phyloP scores from a whole-genome alignment of 768 basidiomycete species.

The Tubosaeta brunneosetosa region DNA sequence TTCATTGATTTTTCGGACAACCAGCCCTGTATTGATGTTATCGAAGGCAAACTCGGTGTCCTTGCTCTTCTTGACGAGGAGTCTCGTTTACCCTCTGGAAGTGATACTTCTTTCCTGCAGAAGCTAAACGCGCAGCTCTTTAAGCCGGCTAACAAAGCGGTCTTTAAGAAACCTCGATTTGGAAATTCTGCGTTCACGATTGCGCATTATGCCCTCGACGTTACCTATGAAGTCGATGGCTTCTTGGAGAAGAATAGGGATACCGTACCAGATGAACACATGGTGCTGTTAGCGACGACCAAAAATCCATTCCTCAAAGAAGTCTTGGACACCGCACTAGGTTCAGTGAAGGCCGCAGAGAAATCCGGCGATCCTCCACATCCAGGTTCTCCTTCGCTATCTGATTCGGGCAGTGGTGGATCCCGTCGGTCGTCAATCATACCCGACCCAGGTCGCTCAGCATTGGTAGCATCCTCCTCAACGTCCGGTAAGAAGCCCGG shows the following conservation, averaged over 20 bases:
- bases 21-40: conserved; percentile 97
- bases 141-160: conserved; percentile 79
- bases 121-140: conserved; percentile 83
- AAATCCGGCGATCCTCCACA: conserved; percentile 43
- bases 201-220: conserved; percentile 96
- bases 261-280: conserved; percentile 97
- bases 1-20: conserved; percentile 99
- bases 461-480: conserved; percentile 53
- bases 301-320: conserved; percentile 93
- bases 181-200: conserved; percentile 97
- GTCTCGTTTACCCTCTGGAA: conserved; percentile 91
- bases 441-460: conserved; percentile 79
- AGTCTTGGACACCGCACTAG: conserved; percentile 86
- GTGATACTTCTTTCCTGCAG: conserved; percentile 86
- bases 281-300: conserved; percentile 78
- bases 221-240: conserved; percentile 97
- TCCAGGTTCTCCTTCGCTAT: conserved; percentile 70
- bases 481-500: conserved; percentile 57
- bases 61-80: conserved; percentile 95
- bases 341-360: conserved; percentile 63
- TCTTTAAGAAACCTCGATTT: conserved; percentile 99
- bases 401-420: conserved; percentile 71
- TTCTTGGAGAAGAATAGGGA: conserved; percentile 99
- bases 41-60: conserved; percentile 95
- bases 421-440: conserved; percentile 82